Base-by-base conservation (phyloP, 108 stramenopile genomes). In the Cyclostephanos invisitatus region DNA sequence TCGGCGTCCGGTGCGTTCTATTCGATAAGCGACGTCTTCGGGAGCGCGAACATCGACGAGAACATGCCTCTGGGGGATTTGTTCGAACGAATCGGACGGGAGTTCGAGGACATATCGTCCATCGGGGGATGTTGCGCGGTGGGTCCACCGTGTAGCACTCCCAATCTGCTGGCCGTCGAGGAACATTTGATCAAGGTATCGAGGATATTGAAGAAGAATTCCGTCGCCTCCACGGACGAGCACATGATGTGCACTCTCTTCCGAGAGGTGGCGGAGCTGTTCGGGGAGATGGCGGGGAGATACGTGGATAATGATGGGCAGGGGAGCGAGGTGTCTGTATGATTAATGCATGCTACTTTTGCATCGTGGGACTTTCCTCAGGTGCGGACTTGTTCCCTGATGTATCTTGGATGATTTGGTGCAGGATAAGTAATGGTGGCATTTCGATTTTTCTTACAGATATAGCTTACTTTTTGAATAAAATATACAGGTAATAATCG, bases 221-320 rank as follows among this genome's bases (percentile, higher is more conserved):
- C 68, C 25, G 80, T 81, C 28, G 80, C 80, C 50, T 63, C 73
- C 53, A 81, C 80, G 17, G 80, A 81, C 72, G 80, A 81, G 48
- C 80, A 81, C 67, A 81, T 81, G 73, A 81, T 81, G 80, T 70
- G 69, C 46, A 75, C 80, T 9, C 28, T 81, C 49, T 81, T 81
- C 67, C 70, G 70, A 25, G 80, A 81, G 70, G 80, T 81, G 56
- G 73, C 80, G 64, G 80, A 74, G 59, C 56, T 81, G 59, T 81
- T 81, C 62, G 68, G 80, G 60, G 68, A 67, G 65, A 81, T 81
- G 80, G 80, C 73, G 3, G 70, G 64, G 40, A 54, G 57, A 32
- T 81, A 81, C 68, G 60, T 75, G 5, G 78, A 80, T 38, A 60
- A 74, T 49, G 66, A 56, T 25, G 70, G 74, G 62, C 59, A 71